Evolutionary conservation across 805 yeast species (phyloP).

Genomic region (Grigorovia humatica): DNA sequence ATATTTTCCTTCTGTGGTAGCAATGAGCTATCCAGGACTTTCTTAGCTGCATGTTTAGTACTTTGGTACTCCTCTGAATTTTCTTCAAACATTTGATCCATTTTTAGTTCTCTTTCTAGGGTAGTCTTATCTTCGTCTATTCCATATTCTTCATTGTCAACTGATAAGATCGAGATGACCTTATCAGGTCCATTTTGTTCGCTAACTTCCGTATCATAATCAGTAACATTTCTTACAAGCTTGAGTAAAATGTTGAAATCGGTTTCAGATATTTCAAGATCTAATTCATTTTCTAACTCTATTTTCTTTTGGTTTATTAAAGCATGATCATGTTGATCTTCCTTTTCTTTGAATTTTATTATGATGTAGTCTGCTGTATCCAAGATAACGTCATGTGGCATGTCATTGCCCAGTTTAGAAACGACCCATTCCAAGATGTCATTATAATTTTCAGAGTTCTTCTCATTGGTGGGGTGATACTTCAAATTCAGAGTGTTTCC

Average conservation of each 20-base stretch:
- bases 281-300: slow-evolving; percentile 39
- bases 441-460: slow-evolving; percentile 43
- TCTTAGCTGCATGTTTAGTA: slow-evolving; percentile 9
- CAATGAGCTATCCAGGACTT: not conserved
- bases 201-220: slow-evolving; percentile 28
- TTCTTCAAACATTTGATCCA: slow-evolving; percentile 18
- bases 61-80: slow-evolving; percentile 16
- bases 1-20: slow-evolving; percentile 8
- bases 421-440: slow-evolving; percentile 51
- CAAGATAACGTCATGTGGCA: slow-evolving; percentile 60
- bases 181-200: slow-evolving; percentile 25
- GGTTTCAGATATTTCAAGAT: slow-evolving; percentile 22
- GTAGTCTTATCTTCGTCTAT: slow-evolving; percentile 14
- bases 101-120: slow-evolving; percentile 12
- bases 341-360: slow-evolving; percentile 12
- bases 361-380: slow-evolving; percentile 22
- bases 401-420: slow-evolving; percentile 49
- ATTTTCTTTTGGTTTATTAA: slow-evolving; percentile 34
- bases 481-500: slow-evolving; percentile 38
- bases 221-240: slow-evolving; percentile 40
- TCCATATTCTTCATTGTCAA: slow-evolving; percentile 35
- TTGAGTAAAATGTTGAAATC: slow-evolving; percentile 37
- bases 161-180: slow-evolving; percentile 35
- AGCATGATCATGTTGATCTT: slow-evolving; percentile 9
- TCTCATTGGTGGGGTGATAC: slow-evolving; percentile 54